phyloP scores from a whole-genome alignment of 176 grass and related monocot genomes.

The Oryza meridionalis region DNA sequence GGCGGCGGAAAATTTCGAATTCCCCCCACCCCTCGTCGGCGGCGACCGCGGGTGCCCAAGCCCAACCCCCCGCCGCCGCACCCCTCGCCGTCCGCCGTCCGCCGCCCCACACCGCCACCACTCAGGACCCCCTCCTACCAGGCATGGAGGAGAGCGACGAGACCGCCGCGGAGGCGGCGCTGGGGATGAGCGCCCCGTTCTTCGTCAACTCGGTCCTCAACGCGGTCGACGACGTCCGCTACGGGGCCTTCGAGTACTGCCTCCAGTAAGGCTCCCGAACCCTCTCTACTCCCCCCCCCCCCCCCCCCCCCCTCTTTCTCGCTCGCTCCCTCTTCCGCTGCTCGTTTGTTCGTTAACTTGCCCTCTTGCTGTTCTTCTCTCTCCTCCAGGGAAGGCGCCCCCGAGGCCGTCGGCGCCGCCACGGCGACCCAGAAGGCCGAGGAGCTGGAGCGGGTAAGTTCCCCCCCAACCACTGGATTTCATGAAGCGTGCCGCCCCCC shows the following conservation, averaged over 20 bases:
- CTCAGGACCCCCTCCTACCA: background rate
- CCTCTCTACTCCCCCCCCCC: background rate
- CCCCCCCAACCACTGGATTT: background rate
- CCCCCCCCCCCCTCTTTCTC: background rate
- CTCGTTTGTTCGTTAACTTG: constrained; percentile 13
- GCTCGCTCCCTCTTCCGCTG: background rate
- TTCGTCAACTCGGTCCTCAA: constrained; percentile 46
- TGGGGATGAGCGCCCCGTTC: constrained; percentile 40
- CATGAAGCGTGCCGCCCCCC: background rate
- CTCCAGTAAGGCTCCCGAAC: constrained; percentile 40
- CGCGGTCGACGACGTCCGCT: constrained; percentile 20
- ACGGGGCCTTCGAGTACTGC: constrained; percentile 45
- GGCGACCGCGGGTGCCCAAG: background rate
- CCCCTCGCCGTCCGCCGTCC: background rate
- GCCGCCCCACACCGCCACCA: background rate
- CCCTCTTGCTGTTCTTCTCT: constrained; percentile 12
- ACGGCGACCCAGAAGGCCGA: constrained; percentile 18
- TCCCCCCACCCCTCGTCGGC: background rate
- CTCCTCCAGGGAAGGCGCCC: constrained; percentile 42
- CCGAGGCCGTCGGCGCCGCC: constrained; percentile 20
- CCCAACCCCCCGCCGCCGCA: background rate
- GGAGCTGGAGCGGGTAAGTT: constrained; percentile 51
- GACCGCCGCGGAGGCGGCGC: constrained; percentile 20
- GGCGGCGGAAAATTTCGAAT: background rate
- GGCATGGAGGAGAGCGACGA: constrained; percentile 31